Evolutionary conservation across 1,284 basidiomycete species (phyloP), one percentile per base, ranked within the genome.

Genomic region (Microbotryum lychnidis-dioicae): DNA sequence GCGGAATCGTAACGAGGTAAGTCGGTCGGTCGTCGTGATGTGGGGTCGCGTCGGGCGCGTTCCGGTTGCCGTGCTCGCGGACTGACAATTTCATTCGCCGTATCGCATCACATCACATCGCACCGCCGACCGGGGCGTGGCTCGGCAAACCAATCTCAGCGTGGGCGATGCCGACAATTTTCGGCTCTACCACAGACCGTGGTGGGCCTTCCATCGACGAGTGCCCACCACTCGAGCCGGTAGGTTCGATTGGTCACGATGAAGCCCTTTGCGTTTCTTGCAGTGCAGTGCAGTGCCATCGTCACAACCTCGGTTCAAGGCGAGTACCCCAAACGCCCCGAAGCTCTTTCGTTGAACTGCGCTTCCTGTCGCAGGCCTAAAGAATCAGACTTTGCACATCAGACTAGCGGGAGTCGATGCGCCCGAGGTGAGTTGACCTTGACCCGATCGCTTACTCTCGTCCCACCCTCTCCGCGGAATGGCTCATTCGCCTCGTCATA

Each of bases 341-440:
- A 31, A 8, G 8, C 27, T 25, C 29, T 10, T 52, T 58, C 25
- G 9, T 42, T 6, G 23, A 29, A 5, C 21, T 3, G 16, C 6
- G 6, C 5, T 23, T 10, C 10, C 10, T 20, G 29, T 16, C 10
- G n/a, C 87, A 60, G 88, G 82, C 1, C 77, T 91, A 55, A 86
- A 82, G 72, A 81, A 85, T 64, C 77, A 88, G 69, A 93, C 90
- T 0, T 79, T 94, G 21, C 85, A 87, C 69, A 84, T 96, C 51
- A 83, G 91, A 27, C 82, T 94, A 53, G 87, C 87, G 10, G 91
- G 88, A 0, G 83, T 91, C 12, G 91, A 96, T 73, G 91, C 91
- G 2, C 91, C 91, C 0, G 91, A 94, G 79, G 87, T 87, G 37
- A 12, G 47, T 31, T 44, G 3, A 8, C 25, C 45, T 33, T 12